Percentiles rank a stretch among this genome's conserved stretches.
Evolutionary conservation across 129 eudicot genomes (phyloP).

Genomic region (Mikania micrantha): DNA sequence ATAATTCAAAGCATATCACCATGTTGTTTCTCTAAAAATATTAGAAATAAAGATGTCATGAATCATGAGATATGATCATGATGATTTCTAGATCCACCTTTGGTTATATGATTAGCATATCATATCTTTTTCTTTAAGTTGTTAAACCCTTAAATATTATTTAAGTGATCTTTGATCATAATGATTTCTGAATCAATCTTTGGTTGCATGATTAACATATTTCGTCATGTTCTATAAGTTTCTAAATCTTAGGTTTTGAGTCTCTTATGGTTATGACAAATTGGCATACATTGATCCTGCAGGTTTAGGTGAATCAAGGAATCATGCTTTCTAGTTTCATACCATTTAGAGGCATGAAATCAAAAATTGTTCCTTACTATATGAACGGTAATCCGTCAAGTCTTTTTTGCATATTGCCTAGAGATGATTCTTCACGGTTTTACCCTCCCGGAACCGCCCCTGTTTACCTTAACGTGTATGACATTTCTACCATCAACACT

Average conservation of each 20-base stretch:
- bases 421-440: slow-evolving; percentile 41
- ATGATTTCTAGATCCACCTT: too few species aligned
- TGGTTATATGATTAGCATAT: too few species aligned
- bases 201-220: not conserved
- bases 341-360: slow-evolving; percentile 47
- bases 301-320: slow-evolving; percentile 4
- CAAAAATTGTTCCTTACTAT: slow-evolving; percentile 46
- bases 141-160: not conserved
- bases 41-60: not conserved
- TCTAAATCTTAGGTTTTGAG: not conserved
- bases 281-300: slow-evolving; percentile 11
- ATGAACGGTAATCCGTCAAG: slow-evolving; percentile 45
- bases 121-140: too few species aligned
- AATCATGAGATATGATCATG: too few species aligned
- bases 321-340: slow-evolving; percentile 27
- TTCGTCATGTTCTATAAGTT: not conserved
- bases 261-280: not conserved
- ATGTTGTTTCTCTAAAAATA: not conserved
- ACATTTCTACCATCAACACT: slow-evolving; percentile 62
- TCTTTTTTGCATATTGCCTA: slow-evolving; percentile 53
- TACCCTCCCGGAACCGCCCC: slow-evolving; percentile 56
- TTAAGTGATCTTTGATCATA: not conserved
- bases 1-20: not conserved
- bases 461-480: slow-evolving; percentile 93
- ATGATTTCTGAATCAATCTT: not conserved